Evolutionary conservation across 345 rosid genomes (phyloP), one percentile per base, ranked within the genome.

Genomic region (Jatropha curcas): DNA sequence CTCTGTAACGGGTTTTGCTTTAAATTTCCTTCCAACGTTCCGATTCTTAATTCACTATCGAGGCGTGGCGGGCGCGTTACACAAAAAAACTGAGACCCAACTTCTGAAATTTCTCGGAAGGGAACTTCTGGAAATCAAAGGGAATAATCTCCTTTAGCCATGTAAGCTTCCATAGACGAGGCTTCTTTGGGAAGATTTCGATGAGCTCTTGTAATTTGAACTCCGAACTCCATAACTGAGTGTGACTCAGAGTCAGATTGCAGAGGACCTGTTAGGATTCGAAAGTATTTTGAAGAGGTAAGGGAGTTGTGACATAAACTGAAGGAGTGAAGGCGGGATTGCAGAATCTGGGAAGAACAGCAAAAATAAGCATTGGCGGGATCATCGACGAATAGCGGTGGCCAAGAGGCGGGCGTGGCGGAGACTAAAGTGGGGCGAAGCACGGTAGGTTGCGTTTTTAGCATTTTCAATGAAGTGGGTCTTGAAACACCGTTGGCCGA

Each of bases 81-180:
- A 89, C 88, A 72, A 92, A 95, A n/a, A 77, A 95, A 95, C 89
- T 95, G 99, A 2, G 99, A 95, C 63, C 99, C 99, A 3, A 81
- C 94, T 1, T n/a, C 98, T 65, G 73, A 92, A 92, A 14, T 84
- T 77, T 75, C 86, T 75, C 86, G 84, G 1, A 86, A 91, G 0
- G 88, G 88, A 0, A 95, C 88, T 71, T 92, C 99, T 2, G 99
- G 98, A 81, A n/a, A 86, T 63, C 96, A 95, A 85, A n/a, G n/a
- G 35, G 87, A 86, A 35, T 87, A 71, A 60, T 92, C 79, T 16
- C 99, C 99, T 4, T 97, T 79, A 14, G 97, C 91, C 2, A 77
- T 77, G 77, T 95, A 95, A 33, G 83, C 81, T 91, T 91, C 98
- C 97, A 92, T 10, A 90, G 79, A 75, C 88, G 80, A 3, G 86